Base-by-base conservation (phyloP, 768 basidiomycete species). In the Paxillus ammoniavirescens region DNA sequence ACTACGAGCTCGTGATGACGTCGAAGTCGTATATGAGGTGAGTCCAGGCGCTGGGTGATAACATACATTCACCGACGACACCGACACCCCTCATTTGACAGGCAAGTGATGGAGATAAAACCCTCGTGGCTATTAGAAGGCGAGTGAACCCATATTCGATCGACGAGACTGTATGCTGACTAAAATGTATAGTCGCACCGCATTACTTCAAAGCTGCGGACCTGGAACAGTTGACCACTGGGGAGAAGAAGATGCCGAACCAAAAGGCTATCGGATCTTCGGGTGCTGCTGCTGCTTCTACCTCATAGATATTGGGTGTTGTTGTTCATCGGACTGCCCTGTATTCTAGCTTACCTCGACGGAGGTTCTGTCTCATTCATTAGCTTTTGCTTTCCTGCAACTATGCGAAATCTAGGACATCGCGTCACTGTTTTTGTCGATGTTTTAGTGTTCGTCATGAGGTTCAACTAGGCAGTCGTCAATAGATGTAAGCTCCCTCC, bases 91-190 rank as follows among this genome's bases (percentile, higher is more conserved):
- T 5, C 21, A 15, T 41, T 45, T 37, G 38, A 37, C 58, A 87
- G 91, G 57, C 95, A 98, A 78, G 81, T 94, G 37, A 98, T 98
- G 94, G 97, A 98, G 63, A 98, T 98, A 66, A 98, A 98, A 68
- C 91, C 96, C 4, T 67, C 83, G 23, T 98, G 97, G 97, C 69
- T 98, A 31, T 70, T 97, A 41, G 96, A 98, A 80, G 89, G 91
- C 87, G 51, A 51, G 83, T 75, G 9, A 8, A 6, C 18, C 1
- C 13, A 4, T 30, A 26, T 51, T 47, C 17, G 5, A 10, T 40
- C 18, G 18, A 30, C 50, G 13, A 9, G 31, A 8, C 37, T n/a
- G 17, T 14, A 30, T 23, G 46, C 47, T 55, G 18, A 58, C 44
- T 42, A 26, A 53, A 52, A 42, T 21, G 26, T 50, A 1, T 63